Percentiles rank a stretch among this genome's conserved stretches.
Conservation (phyloP, 371 early-diverging fungal genomes). For the Syncephalastrum racemosum region DNA sequence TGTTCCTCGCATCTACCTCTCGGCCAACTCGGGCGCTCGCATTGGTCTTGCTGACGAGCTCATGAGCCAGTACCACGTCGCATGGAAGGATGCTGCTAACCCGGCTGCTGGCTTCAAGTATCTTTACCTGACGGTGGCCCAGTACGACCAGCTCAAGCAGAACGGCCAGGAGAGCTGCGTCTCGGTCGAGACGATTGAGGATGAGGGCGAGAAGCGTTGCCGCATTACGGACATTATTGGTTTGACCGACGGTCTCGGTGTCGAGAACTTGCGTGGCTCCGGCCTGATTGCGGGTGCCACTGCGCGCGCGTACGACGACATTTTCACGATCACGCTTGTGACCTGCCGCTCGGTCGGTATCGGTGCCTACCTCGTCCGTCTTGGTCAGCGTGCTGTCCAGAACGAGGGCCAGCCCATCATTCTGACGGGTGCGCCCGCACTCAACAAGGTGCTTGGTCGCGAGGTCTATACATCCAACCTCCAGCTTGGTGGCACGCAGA, state of each 20-base stretch:
- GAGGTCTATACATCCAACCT: slow-evolving; percentile 98
- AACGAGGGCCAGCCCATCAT: slow-evolving; percentile 98
- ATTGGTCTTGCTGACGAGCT: slow-evolving; percentile 97
- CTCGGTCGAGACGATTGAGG: slow-evolving; percentile 65
- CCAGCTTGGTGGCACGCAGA: slow-evolving; percentile 98
- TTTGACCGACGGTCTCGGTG: slow-evolving; percentile 88
- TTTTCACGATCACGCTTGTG: slow-evolving; percentile 96
- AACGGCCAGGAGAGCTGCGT: slow-evolving; percentile 62
- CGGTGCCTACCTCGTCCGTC: slow-evolving; percentile 98
- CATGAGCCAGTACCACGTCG: slow-evolving; percentile 78
- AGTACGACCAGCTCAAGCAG: slow-evolving; percentile 61
- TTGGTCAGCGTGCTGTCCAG: slow-evolving; percentile 97
- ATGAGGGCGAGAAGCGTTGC: slow-evolving; percentile 77
- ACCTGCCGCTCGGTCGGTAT: slow-evolving; percentile 99
- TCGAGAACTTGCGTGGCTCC: slow-evolving; percentile 98
- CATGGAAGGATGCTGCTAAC: slow-evolving; percentile 83
- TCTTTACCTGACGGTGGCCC: slow-evolving; percentile 84
- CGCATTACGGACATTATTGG: slow-evolving; percentile 93
- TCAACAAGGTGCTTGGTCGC: slow-evolving; percentile 98
- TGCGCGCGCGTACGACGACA: slow-evolving; percentile 92
- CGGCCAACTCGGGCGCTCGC: slow-evolving; percentile 99
- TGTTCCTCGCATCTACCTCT: slow-evolving; percentile 94
- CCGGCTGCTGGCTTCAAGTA: slow-evolving; percentile 90
- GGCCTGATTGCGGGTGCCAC: slow-evolving; percentile 99
- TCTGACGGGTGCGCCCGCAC: slow-evolving; percentile 96